Conservation (phyloP, 2,329 filamentous ascomycete genomes). For the Zasmidium angulare region DNA sequence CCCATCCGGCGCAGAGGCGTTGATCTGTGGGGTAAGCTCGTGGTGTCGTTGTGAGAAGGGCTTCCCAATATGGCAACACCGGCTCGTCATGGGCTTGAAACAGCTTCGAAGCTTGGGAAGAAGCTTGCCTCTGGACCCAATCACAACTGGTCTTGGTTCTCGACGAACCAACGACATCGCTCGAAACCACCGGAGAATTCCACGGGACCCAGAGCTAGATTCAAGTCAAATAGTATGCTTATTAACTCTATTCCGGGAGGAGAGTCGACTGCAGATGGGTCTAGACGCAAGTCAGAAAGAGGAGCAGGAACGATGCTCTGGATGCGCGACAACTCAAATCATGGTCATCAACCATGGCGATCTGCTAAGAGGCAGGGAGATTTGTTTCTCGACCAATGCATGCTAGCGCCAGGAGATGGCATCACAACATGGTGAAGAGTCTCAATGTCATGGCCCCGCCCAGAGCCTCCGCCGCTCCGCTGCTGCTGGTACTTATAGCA, state of each 20-base stretch:
- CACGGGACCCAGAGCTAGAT: neutral
- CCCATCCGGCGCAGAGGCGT: neutral
- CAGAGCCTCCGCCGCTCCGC: too few relatives aligned
- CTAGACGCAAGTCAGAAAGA: neutral
- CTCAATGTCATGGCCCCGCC: too few relatives aligned
- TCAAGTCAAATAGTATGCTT: slow-evolving; percentile 11
- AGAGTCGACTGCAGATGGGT: neutral
- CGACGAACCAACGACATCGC: neutral
- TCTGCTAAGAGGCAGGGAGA: neutral
- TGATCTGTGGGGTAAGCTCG: neutral
- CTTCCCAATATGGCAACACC: neutral
- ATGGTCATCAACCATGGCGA: neutral
- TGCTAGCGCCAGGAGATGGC: too few relatives aligned
- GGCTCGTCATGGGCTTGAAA: neutral
- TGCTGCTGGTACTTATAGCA: too few relatives aligned
- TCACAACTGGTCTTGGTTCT: neutral
- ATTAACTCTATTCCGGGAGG: slow-evolving; percentile 8
- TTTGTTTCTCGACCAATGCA: too few relatives aligned
- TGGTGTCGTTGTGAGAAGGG: neutral
- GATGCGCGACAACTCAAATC: neutral
- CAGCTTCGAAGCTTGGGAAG: neutral
- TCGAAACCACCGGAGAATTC: neutral
- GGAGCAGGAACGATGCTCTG: too few relatives aligned
- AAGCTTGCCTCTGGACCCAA: neutral
- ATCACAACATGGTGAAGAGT: too few relatives aligned